phyloP scores from a whole-genome alignment of 495 filamentous ascomycete genomes.

The Hypoxylon rickii region DNA sequence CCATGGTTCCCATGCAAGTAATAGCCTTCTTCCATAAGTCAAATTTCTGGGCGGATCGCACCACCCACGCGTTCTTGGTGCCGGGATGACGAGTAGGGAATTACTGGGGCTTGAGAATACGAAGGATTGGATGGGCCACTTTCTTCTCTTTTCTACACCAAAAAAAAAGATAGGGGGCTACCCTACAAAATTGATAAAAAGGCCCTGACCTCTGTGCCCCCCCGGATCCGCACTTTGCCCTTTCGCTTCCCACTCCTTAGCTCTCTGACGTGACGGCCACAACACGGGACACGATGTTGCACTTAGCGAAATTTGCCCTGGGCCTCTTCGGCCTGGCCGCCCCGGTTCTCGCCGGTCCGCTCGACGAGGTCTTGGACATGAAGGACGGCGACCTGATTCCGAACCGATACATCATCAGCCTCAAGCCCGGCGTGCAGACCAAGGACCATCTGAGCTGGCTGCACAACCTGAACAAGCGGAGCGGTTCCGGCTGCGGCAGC shows the following conservation, averaged over 20 bases:
- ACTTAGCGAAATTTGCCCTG: slow-evolving; percentile 1
- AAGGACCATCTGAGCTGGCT: slow-evolving; percentile 29
- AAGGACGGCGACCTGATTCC: slow-evolving; percentile 40
- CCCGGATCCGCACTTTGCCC: too few relatives aligned
- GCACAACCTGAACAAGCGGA: slow-evolving; percentile 18
- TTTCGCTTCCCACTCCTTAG: too few relatives aligned
- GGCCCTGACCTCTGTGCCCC: not conserved
- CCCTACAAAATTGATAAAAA: not conserved
- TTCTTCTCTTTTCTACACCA: not conserved
- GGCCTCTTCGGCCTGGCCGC: slow-evolving; percentile 10
- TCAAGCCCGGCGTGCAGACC: slow-evolving; percentile 44
- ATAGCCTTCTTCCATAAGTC: slow-evolving; percentile 1
- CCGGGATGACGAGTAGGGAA: not conserved
- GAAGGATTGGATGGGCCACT: not conserved
- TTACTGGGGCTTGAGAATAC: slow-evolving; percentile 18
- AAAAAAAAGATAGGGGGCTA: slow-evolving; percentile 7
- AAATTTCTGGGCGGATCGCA: slow-evolving; percentile 9
- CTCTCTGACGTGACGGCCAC: not conserved
- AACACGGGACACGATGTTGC: slow-evolving; percentile 14
- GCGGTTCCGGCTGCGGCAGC: slow-evolving; percentile 19
- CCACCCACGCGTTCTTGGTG: not conserved
- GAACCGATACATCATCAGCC: slow-evolving; percentile 58
- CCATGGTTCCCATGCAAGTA: slow-evolving; percentile 6
- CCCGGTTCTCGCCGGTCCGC: slow-evolving; percentile 7
- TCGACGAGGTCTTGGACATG: slow-evolving; percentile 2